Conservation (phyloP, 208 protist species). For the Leishmania tarentolae region DNA sequence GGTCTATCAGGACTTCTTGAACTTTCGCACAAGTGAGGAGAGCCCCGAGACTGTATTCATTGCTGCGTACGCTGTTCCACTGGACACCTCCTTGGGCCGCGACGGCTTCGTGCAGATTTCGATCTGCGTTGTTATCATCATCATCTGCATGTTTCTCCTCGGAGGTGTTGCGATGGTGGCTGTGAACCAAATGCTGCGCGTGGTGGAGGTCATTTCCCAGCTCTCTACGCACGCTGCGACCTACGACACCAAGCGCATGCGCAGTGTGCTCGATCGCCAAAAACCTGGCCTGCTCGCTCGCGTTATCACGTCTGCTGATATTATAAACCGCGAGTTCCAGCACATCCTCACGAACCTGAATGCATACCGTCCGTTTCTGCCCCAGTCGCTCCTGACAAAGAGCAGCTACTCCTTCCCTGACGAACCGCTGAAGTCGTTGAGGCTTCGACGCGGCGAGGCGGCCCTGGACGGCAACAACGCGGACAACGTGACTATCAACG, state of each 20-base stretch:
- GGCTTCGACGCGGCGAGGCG: background rate
- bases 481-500: background rate
- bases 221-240: slow-evolving; percentile 53
- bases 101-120: slow-evolving; percentile 48
- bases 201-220: slow-evolving; percentile 52
- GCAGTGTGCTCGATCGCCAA: slow-evolving; percentile 36
- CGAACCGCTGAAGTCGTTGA: slow-evolving; percentile 1
- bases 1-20: slow-evolving; percentile 48
- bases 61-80: slow-evolving; percentile 52
- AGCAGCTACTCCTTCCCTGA: slow-evolving; percentile 25
- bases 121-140: slow-evolving; percentile 57
- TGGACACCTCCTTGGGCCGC: slow-evolving; percentile 30
- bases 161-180: slow-evolving; percentile 42
- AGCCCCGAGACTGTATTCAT: slow-evolving; percentile 41
- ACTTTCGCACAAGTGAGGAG: slow-evolving; percentile 22
- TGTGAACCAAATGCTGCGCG: slow-evolving; percentile 47
- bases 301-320: slow-evolving; percentile 21
- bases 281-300: slow-evolving; percentile 13
- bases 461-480: background rate
- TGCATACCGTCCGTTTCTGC: slow-evolving; percentile 59
- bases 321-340: slow-evolving; percentile 55
- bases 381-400: slow-evolving; percentile 50
- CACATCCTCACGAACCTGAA: slow-evolving; percentile 56
- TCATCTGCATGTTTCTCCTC: slow-evolving; percentile 50
- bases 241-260: slow-evolving; percentile 62